These are phyloP conservation scores for Rutstroemia sp. DNA, from an alignment of 2,329 filamentous ascomycete species.

Conservation along the genomic window DNA sequence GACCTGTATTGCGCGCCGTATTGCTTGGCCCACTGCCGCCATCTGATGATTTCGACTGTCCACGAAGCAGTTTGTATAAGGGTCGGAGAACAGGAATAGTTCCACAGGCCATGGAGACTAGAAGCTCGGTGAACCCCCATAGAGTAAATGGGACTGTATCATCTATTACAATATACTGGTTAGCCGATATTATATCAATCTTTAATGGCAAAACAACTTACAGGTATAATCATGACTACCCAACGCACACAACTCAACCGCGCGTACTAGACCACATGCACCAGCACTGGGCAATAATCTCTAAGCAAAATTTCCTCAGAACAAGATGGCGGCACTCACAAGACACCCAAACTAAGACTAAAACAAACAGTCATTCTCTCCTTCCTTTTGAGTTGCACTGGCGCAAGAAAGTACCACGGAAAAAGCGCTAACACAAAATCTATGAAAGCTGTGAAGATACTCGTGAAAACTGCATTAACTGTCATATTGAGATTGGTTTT, in stretches of 20 bases:
- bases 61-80: background rate
- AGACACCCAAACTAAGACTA: conserved; percentile 1
- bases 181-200: background rate
- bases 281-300: background rate
- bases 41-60: background rate
- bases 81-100: conserved; percentile 1
- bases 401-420: conserved; percentile 1
- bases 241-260: background rate
- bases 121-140: conserved; percentile 1
- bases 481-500: background rate
- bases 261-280: conserved; percentile 2
- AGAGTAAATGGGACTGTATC: background rate
- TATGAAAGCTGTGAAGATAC: background rate
- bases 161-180: background rate
- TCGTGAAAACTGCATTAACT: background rate
- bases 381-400: background rate
- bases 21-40: background rate
- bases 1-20: background rate
- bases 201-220: background rate
- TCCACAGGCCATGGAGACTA: conserved; percentile 1
- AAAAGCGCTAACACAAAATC: conserved; percentile 3
- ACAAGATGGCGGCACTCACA: background rate
- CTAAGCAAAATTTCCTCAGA: background rate
- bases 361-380: conserved; percentile 1
- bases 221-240: background rate